Evolutionary conservation across 2,329 filamentous ascomycete species (phyloP), one percentile per base, ranked within the genome.

Genomic region (Mariannaea elegans): DNA sequence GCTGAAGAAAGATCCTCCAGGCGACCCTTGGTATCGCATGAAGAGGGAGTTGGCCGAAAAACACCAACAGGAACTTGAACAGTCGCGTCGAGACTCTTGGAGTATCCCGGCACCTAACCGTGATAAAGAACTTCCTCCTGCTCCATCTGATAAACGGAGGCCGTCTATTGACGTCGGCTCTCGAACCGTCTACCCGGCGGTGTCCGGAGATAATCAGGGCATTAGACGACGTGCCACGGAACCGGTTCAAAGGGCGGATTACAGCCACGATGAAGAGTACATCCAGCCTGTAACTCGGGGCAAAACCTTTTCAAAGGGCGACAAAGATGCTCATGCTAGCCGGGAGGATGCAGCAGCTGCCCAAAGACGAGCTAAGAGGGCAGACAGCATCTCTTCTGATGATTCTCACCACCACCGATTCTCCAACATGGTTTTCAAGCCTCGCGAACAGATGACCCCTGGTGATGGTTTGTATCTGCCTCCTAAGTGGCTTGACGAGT

Each of bases 401-500:
- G 63, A 59, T 44, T 72, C 69, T n/a, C 73, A 77, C 57, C 65
- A 72, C 63, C 71, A 80, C 70, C 76, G 72, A 61, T 72, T 78
- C 55, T 79, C 73, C 36, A 81, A 75, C 62, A 77, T 74, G 73
- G 73, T 75, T 48, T 82, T 73, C 73, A 82, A 71, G 65, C 78
- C 72, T 38, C 75, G 74, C 12, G 76, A 79, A 42, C 75, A 78
- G 19, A 71, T 82, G 56, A 72, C 70, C 32, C 84, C 84, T 9
- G 80, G 85, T 31, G 75, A 84, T 52, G 84, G 84, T 14, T 73
- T 84, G 34, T 92, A 91, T 71, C 76, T 85, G 27, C 80, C 84
- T 4, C 82, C 86, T 0, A 76, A 80, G 54, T 87, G 86, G 70
- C 78, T 94, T 7, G 85, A 91, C 31, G 91, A 94, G 71, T 93